Conservation (phyloP, 345 rosid species). For the Euphorbia peplus region DNA sequence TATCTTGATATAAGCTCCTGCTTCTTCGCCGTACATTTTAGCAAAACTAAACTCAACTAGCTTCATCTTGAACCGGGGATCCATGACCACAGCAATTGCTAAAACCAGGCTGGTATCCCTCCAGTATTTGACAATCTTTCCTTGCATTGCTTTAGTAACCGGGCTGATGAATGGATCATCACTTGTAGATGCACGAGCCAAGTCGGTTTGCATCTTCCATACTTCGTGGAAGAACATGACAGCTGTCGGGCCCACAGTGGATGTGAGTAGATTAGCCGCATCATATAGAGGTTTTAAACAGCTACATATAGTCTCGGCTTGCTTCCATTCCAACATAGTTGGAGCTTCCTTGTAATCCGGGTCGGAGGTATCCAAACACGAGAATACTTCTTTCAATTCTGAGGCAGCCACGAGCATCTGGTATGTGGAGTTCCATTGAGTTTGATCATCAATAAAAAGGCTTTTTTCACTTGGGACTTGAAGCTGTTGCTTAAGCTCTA, state of each 20-base stretch:
- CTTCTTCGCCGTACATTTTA: slow-evolving; percentile 76
- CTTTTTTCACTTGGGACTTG: slow-evolving; percentile 73
- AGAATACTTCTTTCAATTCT: slow-evolving; percentile 81
- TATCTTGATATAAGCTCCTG: slow-evolving; percentile 52
- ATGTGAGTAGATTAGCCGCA: slow-evolving; percentile 54
- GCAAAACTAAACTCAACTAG: slow-evolving; percentile 92
- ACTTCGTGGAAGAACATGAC: slow-evolving; percentile 73
- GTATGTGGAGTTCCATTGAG: slow-evolving; percentile 80
- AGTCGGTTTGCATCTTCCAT: slow-evolving; percentile 82
- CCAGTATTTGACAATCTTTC: slow-evolving; percentile 69
- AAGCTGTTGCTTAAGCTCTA: slow-evolving; percentile 84
- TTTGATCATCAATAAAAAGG: slow-evolving; percentile 66
- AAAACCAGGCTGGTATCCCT: slow-evolving; percentile 78
- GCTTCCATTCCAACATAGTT: slow-evolving; percentile 70
- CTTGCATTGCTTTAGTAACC: slow-evolving; percentile 57
- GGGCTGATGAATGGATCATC: slow-evolving; percentile 60
- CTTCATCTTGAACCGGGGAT: slow-evolving; percentile 95
- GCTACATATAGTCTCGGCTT: slow-evolving; percentile 60
- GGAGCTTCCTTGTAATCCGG: slow-evolving; percentile 75
- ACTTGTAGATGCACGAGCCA: slow-evolving; percentile 43
- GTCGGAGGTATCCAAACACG: slow-evolving; percentile 80
- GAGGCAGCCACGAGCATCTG: slow-evolving; percentile 83
- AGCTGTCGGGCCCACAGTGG: slow-evolving; percentile 48
- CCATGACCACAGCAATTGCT: slow-evolving; percentile 88
- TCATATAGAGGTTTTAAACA: slow-evolving; percentile 74